These are phyloP conservation scores for Arctium minus DNA, from an alignment of 129 eudicot genomes.

Conservation along the genomic window DNA sequence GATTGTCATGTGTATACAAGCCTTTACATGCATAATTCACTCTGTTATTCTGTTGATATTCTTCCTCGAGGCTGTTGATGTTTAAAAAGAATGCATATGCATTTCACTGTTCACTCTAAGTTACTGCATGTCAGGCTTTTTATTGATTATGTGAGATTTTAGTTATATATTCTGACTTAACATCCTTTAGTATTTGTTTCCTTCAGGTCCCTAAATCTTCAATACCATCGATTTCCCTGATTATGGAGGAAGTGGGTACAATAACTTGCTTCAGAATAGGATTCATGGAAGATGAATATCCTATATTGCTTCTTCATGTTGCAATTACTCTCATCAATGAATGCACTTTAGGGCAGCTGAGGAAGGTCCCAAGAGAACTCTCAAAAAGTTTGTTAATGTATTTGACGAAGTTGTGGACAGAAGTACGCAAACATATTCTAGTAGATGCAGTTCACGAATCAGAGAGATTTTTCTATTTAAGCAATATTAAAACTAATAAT, in stretches of 20 bases:
- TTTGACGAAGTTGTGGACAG: constrained; percentile 47
- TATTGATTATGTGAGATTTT: background rate
- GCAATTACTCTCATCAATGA: constrained; percentile 55
- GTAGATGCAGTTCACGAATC: constrained; percentile 15
- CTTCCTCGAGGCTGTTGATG: constrained; percentile 1
- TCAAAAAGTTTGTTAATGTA: constrained; percentile 19
- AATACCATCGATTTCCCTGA: constrained; percentile 31
- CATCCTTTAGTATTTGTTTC: constrained; percentile 51
- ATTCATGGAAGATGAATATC: constrained; percentile 49
- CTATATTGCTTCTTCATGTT: constrained; percentile 50
- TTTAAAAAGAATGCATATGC: background rate
- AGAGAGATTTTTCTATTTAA: constrained; percentile 14
- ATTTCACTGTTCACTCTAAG: background rate
- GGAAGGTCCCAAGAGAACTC: constrained; percentile 35
- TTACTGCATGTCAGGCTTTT: background rate
- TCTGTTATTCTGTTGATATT: background rate
- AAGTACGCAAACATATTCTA: constrained; percentile 38
- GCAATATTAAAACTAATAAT: constrained; percentile 50
- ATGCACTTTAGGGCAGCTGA: constrained; percentile 55
- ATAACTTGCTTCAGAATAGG: constrained; percentile 27
- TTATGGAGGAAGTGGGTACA: constrained; percentile 12
- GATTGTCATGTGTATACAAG: background rate
- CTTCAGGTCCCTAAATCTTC: constrained; percentile 58
- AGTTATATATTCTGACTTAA: constrained; percentile 29
- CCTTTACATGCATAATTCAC: background rate